Evolutionary conservation across 306 rosid species (phyloP).

Genomic region (Rosa lucieae): DNA sequence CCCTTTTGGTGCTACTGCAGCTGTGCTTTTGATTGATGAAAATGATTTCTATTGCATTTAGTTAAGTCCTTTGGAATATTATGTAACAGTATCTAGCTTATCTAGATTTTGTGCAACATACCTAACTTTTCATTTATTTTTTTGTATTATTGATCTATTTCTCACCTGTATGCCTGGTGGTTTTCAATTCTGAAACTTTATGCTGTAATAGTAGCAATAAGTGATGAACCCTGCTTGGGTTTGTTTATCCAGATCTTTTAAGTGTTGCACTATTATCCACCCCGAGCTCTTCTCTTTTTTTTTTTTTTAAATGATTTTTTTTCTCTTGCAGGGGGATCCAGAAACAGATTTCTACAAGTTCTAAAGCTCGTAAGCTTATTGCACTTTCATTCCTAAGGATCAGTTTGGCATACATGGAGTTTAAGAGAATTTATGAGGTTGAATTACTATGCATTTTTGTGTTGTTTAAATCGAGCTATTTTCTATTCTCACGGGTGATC

Average conservation of each 20-base stretch:
- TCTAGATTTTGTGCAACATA: not conserved
- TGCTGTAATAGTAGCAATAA: not conserved
- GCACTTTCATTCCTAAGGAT: constrained; percentile 66
- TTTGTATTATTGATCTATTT: not conserved
- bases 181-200: not conserved
- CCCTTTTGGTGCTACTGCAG: not conserved
- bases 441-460: constrained; percentile 25
- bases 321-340: constrained; percentile 69
- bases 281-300: not conserved
- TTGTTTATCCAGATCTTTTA: not conserved
- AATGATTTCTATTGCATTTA: not conserved
- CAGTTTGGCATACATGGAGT: constrained; percentile 88
- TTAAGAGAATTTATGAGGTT: constrained; percentile 88
- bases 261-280: not conserved
- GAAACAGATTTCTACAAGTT: constrained; percentile 78
- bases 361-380: constrained; percentile 64
- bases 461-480: constrained; percentile 7
- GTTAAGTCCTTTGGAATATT: not conserved
- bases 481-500: not conserved
- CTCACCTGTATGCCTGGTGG: not conserved
- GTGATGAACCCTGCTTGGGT: not conserved
- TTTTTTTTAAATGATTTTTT: not conserved
- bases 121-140: not conserved
- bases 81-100: not conserved
- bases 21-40: not conserved